Evolutionary conservation across 305 asterid species (phyloP).

Genomic region (Solanum hybrid): DNA sequence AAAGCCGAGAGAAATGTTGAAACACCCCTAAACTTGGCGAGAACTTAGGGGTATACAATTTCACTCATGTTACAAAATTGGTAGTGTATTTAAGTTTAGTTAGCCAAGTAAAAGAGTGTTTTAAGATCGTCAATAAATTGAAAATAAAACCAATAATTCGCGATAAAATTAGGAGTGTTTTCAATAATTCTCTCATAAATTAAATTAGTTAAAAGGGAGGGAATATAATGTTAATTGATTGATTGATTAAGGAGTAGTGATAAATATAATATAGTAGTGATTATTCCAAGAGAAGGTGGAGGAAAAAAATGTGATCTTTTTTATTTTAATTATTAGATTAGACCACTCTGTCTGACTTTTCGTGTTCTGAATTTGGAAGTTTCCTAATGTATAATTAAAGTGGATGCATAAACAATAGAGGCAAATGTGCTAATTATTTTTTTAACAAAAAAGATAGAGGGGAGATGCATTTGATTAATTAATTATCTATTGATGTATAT

Average conservation of each 20-base stretch:
- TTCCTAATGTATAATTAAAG: neutral
- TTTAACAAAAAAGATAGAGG: neutral
- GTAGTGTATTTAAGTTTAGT: too few relatives aligned
- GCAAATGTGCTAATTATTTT: neutral
- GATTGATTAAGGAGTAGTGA: neutral
- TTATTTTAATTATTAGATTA: neutral
- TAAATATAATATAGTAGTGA: neutral
- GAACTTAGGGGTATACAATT: neutral
- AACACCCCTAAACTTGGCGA: neutral
- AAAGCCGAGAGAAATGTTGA: neutral
- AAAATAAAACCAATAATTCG: too few relatives aligned
- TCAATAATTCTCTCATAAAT: neutral
- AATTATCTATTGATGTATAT: neutral
- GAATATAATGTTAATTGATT: neutral
- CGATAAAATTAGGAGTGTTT: too few relatives aligned
- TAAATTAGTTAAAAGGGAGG: neutral
- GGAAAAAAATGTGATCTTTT: neutral
- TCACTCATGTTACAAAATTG: neutral
- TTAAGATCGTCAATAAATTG: too few relatives aligned
- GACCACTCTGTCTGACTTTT: neutral
- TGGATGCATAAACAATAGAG: neutral
- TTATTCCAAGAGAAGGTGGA: neutral
- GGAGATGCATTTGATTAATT: neutral
- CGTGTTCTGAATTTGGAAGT: neutral
- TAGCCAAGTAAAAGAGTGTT: too few relatives aligned